phyloP scores from a whole-genome alignment of 108 stramenopile species.

The Craspedostauros australis region DNA sequence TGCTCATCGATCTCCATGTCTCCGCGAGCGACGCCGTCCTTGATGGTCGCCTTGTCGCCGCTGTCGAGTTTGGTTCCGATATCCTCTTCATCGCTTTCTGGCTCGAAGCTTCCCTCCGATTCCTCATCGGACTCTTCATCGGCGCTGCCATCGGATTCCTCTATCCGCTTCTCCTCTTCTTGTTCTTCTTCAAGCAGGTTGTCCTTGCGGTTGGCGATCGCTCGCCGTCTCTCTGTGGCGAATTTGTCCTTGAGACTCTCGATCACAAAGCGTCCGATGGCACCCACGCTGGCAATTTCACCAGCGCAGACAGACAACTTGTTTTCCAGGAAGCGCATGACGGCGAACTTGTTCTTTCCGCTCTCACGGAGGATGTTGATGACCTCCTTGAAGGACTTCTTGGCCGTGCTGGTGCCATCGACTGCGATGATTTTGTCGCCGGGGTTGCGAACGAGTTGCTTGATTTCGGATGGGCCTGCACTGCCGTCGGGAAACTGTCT shows the following conservation, averaged over 20 bases:
- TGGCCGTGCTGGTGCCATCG: conserved; percentile 66
- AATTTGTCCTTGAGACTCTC: conserved; percentile 58
- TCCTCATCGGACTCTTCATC: conserved; percentile 62
- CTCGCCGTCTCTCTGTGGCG: conserved; percentile 55
- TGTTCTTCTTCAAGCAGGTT: conserved; percentile 25
- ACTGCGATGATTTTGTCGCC: conserved; percentile 84
- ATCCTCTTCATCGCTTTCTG: conserved; percentile 79
- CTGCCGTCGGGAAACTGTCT: conserved; percentile 50
- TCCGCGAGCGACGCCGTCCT: too few relatives aligned
- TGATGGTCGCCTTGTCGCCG: conserved; percentile 3
- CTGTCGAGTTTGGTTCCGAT: conserved; percentile 9
- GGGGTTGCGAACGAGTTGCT: conserved; percentile 49
- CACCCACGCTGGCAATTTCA: conserved; percentile 61
- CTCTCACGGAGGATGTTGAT: conserved; percentile 59
- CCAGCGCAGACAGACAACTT: conserved; percentile 32
- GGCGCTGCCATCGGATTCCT: conserved; percentile 29
- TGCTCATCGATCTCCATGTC: conserved; percentile 2
- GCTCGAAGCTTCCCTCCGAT: conserved; percentile 64
- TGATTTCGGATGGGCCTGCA: conserved; percentile 66
- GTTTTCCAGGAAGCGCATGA: conserved; percentile 66
- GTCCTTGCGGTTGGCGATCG: conserved; percentile 50
- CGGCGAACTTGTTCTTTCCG: conserved; percentile 56
- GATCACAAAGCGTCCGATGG: conserved; percentile 45
- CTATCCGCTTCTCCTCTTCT: conserved; percentile 23
- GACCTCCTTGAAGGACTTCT: conserved; percentile 74